Percentiles rank a stretch among this genome's conserved stretches.
phyloP scores from a whole-genome alignment of 352 stramenopile genomes.

The Phytophthora boehmeriae region DNA sequence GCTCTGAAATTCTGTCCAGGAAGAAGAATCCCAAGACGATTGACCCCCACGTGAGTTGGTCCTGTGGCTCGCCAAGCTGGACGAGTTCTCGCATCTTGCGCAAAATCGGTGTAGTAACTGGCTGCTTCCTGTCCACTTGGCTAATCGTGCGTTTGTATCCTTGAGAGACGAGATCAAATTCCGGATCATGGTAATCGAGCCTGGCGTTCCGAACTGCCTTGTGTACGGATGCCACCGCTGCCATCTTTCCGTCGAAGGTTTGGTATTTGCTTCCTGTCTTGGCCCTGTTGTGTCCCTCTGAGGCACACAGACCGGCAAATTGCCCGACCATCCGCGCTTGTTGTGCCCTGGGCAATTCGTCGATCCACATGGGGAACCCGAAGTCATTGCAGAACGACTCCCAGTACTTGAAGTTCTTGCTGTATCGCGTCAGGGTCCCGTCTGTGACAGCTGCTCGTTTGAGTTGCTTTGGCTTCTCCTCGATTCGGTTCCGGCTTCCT shows the following conservation, averaged over 20 bases:
- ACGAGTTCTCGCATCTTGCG: conserved; percentile 13
- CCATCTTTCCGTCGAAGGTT: conserved; percentile 28
- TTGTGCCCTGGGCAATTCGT: conserved; percentile 19
- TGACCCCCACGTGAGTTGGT: conserved; percentile 15
- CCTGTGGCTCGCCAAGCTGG: background rate
- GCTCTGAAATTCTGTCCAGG: conserved; percentile 29
- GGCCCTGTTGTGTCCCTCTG: conserved; percentile 27
- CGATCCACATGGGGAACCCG: conserved; percentile 14
- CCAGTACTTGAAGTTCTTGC: conserved; percentile 6
- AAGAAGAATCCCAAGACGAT: conserved; percentile 34
- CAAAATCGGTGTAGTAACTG: conserved; percentile 42
- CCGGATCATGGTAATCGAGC: conserved; percentile 37
- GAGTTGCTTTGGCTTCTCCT: background rate
- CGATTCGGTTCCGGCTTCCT: background rate
- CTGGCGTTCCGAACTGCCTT: conserved; percentile 23
- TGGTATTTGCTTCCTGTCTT: conserved; percentile 34
- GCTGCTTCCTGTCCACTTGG: conserved; percentile 35
- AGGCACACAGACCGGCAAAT: conserved; percentile 16
- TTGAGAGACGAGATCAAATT: conserved; percentile 34
- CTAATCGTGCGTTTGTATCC: conserved; percentile 29
- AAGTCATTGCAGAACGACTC: background rate
- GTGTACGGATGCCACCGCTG: conserved; percentile 30
- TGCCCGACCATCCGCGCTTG: conserved; percentile 28
- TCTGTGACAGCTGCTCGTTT: background rate
- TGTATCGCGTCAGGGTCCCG: background rate